These are phyloP conservation scores for Colletotrichum viniferum DNA, from an alignment of 2,329 filamentous ascomycete species.

Conservation along the genomic window DNA sequence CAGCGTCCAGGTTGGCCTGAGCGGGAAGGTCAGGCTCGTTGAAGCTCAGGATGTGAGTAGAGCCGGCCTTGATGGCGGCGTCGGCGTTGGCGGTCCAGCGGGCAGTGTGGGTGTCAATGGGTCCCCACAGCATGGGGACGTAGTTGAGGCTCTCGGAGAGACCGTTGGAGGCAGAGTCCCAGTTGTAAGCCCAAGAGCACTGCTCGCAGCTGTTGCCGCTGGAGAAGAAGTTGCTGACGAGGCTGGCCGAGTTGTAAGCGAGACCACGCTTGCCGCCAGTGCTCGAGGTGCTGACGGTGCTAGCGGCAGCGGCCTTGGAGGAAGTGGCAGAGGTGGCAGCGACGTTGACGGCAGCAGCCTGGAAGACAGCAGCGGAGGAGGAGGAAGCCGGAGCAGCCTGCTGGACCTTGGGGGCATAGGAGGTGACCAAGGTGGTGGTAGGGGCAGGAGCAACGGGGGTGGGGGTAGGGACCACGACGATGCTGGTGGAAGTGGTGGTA, in stretches of 20 bases:
- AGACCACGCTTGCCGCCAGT: constrained; percentile 65
- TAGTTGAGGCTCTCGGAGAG: constrained; percentile 55
- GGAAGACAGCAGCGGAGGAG: constrained; percentile 20
- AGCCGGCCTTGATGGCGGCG: constrained; percentile 56
- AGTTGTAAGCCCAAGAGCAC: constrained; percentile 72
- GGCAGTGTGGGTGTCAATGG: constrained; percentile 43
- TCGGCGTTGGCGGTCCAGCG: constrained; percentile 57
- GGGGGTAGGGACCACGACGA: constrained; percentile 4
- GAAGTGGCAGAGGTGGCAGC: constrained; percentile 19
- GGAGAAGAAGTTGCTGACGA: constrained; percentile 55
- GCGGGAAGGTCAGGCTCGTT: constrained; percentile 70
- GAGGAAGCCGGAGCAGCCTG: constrained; percentile 21
- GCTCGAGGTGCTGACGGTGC: constrained; percentile 16
- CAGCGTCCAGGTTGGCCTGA: constrained; percentile 65
- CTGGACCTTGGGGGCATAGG: constrained; percentile 9
- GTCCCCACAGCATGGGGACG: constrained; percentile 72
- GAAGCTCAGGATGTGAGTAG: constrained; percentile 66
- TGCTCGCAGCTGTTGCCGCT: constrained; percentile 36
- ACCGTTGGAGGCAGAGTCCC: constrained; percentile 54
- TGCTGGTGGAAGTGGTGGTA: constrained; percentile 14
- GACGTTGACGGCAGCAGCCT: constrained; percentile 3
- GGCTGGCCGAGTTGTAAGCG: constrained; percentile 65
- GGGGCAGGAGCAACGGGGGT: constrained; percentile 5
- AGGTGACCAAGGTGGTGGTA: constrained; percentile 24
- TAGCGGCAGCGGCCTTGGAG: constrained; percentile 15